Base-by-base conservation (phyloP, 148 eudicot species). In the Nepenthes mirabilis region DNA sequence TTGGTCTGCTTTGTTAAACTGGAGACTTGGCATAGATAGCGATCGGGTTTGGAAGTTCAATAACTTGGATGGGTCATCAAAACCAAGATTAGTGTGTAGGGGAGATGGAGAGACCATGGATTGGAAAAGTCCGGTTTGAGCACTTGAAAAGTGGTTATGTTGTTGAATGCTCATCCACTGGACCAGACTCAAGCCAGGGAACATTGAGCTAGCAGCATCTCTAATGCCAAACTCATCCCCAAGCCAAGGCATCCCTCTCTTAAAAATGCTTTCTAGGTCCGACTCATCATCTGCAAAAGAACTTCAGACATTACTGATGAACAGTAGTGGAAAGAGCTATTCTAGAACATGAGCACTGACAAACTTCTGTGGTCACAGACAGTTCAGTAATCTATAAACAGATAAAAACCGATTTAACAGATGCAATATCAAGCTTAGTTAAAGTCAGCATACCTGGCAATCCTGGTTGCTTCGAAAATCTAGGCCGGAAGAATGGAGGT, bases 151-250 rank as follows among this genome's bases (percentile, higher is more conserved):
- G 64, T 82, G 96, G 57, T 83, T 71, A 77, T 83, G 83, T 64
- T 88, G 98, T 61, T 91, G 97, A 96, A 91, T 91, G 77, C 76
- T 85, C 97, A 91, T 91, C 97, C 97, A 91, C 70, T 91, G 97
- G 14, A 83, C 97, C 43, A 91, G 74, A 70, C 88, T 88, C 75
- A 91, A 65, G 43, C 97, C 97, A 14, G 97, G 97, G 58, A 88
- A 80, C 36, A 88, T 72, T 2, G 98, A 86, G 79, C 75, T 83
- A 9, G 96, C 72, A 65, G 83, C 75, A 67, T 93, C 98, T 74
- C 86, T 93, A 68, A 82, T 72, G 56, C 89, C 86, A 58, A 80
- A 77, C 36, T 88, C 90, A 66, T 91, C 86, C 33, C 82, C 94
- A 54, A 86, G 75, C 96, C 96, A 91, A 37, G 98, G 94, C 96